A percentile compares a stretch with the other conserved stretches of the same genome.
Conservation (phyloP, 176 grass and related monocot species). For the Oropetium thomaeum region DNA sequence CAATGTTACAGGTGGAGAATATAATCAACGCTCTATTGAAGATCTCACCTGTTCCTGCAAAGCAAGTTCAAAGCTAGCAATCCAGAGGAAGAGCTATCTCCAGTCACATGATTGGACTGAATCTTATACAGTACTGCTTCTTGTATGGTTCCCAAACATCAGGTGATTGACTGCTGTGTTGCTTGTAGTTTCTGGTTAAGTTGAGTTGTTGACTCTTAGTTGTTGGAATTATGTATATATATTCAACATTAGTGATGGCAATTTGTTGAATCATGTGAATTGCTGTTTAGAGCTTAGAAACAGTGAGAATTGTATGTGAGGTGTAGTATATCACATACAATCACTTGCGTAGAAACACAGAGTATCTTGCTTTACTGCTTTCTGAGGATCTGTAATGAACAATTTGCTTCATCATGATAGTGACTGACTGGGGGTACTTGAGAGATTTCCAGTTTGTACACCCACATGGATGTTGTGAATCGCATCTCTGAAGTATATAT, state of each 20-base stretch:
- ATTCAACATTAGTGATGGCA: too few species aligned
- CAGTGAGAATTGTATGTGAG: background rate
- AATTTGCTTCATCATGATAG: background rate
- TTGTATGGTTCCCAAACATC: constrained; percentile 3
- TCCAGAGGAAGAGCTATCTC: constrained; percentile 19
- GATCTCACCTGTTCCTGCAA: background rate
- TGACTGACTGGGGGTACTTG: background rate
- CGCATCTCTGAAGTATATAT: background rate
- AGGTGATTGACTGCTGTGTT: constrained; percentile 19
- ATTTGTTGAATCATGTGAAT: constrained; percentile 19
- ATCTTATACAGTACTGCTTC: background rate
- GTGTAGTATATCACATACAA: background rate
- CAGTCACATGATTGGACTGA: constrained; percentile 17
- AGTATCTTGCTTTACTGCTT: constrained; percentile 5
- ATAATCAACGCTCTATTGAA: constrained; percentile 21
- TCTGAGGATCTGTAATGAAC: background rate
- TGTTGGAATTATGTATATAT: too few species aligned
- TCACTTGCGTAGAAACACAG: background rate
- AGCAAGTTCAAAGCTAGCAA: background rate
- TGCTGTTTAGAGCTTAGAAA: background rate
- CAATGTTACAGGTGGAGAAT: constrained; percentile 20
- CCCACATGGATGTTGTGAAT: background rate
- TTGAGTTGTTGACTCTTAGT: constrained; percentile 17
- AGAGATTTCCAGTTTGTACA: constrained; percentile 23
- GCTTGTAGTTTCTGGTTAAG: constrained; percentile 10